Evolutionary conservation across 2,329 filamentous ascomycete genomes (phyloP).

Genomic region (Ophiostoma novo-ulmi): DNA sequence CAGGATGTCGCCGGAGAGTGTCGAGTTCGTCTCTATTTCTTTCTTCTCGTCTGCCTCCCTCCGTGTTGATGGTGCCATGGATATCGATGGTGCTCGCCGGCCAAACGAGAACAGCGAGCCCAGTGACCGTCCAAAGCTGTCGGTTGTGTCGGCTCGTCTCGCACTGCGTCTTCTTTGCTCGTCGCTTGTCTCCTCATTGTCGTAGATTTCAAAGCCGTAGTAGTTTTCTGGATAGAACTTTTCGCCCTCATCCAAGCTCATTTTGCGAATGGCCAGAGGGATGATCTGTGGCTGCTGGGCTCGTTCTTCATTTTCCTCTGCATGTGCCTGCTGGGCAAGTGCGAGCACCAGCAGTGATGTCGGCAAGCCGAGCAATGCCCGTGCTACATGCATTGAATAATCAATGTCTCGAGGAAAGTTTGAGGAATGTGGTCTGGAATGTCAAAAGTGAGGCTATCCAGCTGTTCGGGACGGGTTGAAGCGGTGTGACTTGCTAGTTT

Average conservation of each 20-base stretch:
- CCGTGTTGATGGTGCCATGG: conserved; percentile 9
- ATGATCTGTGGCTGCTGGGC: conserved; percentile 25
- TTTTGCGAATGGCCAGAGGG: conserved; percentile 65
- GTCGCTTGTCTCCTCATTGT: background rate
- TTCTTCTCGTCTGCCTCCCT: conserved; percentile 15
- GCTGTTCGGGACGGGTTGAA: background rate
- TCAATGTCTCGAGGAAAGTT: background rate
- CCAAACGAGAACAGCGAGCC: conserved; percentile 22
- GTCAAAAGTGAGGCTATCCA: background rate
- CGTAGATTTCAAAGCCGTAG: conserved; percentile 38
- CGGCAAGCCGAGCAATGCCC: conserved; percentile 27
- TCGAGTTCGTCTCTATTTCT: conserved; percentile 33
- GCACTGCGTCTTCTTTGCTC: background rate
- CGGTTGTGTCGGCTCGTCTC: background rate
- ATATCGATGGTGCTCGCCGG: conserved; percentile 16
- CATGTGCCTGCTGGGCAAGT: conserved; percentile 36
- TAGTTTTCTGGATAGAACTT: conserved; percentile 70
- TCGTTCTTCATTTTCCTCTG: conserved; percentile 33
- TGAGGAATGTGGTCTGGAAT: conserved; percentile 2
- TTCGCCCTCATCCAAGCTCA: conserved; percentile 63
- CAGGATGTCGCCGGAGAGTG: conserved; percentile 22
- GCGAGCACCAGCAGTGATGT: conserved; percentile 45
- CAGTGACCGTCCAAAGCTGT: conserved; percentile 21
- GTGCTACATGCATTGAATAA: conserved; percentile 20
- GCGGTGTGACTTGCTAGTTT: background rate